A percentile compares a stretch with the other conserved stretches of the same genome.
phyloP scores from a whole-genome alignment of 116 monocot genomes.

The Papilionanthe hybrid region DNA sequence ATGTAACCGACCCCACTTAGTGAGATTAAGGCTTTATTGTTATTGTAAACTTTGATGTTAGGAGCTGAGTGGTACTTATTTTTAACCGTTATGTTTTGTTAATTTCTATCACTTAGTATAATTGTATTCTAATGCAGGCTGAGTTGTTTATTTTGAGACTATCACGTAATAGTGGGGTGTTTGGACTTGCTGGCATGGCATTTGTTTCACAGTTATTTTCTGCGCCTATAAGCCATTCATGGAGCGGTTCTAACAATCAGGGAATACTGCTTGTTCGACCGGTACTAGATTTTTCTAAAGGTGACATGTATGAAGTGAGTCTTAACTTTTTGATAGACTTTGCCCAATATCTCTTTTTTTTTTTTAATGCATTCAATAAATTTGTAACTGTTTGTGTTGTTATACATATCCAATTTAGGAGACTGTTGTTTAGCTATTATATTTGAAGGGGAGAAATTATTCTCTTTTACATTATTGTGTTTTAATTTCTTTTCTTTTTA shows the following conservation, averaged over 20 bases:
- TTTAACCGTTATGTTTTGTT: neutral
- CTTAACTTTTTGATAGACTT: neutral
- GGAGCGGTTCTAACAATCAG: slow-evolving; percentile 20
- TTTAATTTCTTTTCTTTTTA: neutral
- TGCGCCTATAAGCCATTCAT: slow-evolving; percentile 11
- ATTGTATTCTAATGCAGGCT: slow-evolving; percentile 47
- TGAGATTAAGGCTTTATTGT: no score
- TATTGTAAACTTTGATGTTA: neutral
- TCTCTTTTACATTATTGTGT: no score
- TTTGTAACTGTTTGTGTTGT: neutral
- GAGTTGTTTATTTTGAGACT: slow-evolving; percentile 91
- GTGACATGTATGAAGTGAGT: slow-evolving; percentile 90
- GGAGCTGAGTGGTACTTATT: neutral
- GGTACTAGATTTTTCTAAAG: slow-evolving; percentile 76
- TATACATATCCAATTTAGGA: neutral
- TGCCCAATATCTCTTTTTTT: neutral
- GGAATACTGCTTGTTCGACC: slow-evolving; percentile 81
- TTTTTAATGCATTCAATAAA: neutral
- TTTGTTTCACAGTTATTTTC: slow-evolving; percentile 85
- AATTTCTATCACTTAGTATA: neutral
- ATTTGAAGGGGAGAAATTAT: neutral
- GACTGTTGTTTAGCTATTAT: neutral
- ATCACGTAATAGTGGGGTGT: slow-evolving; percentile 89
- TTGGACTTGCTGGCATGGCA: slow-evolving; percentile 98
- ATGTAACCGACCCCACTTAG: no score